phyloP scores from a whole-genome alignment of 179 eudicot genomes.

The Amaranthus tricolor region DNA sequence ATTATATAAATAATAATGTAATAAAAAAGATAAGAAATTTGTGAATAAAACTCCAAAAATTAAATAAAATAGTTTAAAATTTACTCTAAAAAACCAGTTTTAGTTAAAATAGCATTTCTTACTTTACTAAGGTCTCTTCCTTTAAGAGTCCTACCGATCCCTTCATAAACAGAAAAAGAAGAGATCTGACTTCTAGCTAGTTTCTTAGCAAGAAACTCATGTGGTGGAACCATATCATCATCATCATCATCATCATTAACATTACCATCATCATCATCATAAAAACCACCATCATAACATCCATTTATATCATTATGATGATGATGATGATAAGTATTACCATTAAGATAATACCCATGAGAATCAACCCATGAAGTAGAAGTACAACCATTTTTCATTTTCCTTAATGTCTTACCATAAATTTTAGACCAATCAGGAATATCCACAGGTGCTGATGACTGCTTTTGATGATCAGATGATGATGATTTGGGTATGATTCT shows the following conservation, averaged over 20 bases:
- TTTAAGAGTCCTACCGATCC: slow-evolving; percentile 73
- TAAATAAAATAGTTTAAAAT: neutral
- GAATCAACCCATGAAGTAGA: slow-evolving; percentile 24
- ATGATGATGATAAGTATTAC: slow-evolving; percentile 9
- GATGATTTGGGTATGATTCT: slow-evolving; percentile 53
- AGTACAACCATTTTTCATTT: slow-evolving; percentile 3
- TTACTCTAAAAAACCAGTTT: slow-evolving; percentile 69
- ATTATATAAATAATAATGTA: no score
- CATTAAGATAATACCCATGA: slow-evolving; percentile 2
- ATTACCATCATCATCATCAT: slow-evolving; percentile 19
- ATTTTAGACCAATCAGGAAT: slow-evolving; percentile 62
- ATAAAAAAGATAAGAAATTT: neutral
- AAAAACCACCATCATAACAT: slow-evolving; percentile 2
- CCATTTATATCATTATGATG: slow-evolving; percentile 9
- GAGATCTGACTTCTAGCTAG: slow-evolving; percentile 60
- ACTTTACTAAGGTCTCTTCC: slow-evolving; percentile 76
- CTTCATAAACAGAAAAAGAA: slow-evolving; percentile 67
- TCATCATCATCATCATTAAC: slow-evolving; percentile 36
- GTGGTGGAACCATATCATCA: slow-evolving; percentile 61
- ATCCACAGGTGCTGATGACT: slow-evolving; percentile 59
- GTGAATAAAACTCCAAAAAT: neutral
- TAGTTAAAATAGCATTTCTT: slow-evolving; percentile 61
- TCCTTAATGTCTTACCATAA: slow-evolving; percentile 27
- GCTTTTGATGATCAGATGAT: slow-evolving; percentile 25
- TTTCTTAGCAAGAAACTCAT: slow-evolving; percentile 62